phyloP scores from a whole-genome alignment of 2,329 filamentous ascomycete species.

The Penicillium verrucosum region DNA sequence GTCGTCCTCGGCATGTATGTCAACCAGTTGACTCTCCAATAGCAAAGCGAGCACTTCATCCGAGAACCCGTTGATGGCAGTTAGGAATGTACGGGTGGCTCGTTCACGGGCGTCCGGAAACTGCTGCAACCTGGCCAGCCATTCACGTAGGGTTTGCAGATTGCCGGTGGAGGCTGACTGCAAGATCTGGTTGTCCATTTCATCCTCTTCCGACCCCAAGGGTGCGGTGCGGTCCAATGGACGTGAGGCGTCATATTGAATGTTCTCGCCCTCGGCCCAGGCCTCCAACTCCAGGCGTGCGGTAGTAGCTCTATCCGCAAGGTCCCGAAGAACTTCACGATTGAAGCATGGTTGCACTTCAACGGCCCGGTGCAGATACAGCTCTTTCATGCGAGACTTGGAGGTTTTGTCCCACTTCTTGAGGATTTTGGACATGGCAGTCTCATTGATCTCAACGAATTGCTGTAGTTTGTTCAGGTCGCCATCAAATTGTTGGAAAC shows the following conservation, averaged over 20 bases:
- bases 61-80: constrained; percentile 81
- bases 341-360: constrained; percentile 99
- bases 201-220: constrained; percentile 75
- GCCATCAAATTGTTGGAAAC: constrained; percentile 94
- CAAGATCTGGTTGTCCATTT: constrained; percentile 82
- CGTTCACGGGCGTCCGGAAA: constrained; percentile 66
- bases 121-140: constrained; percentile 67
- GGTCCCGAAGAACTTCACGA: constrained; percentile 89
- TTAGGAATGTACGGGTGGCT: constrained; percentile 84
- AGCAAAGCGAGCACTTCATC: constrained; percentile 71
- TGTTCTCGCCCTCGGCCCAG: constrained; percentile 94
- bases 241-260: constrained; percentile 66
- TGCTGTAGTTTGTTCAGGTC: constrained; percentile 96
- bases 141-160: constrained; percentile 70
- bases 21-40: constrained; percentile 75
- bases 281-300: constrained; percentile 90
- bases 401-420: constrained; percentile 99
- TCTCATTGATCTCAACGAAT: constrained; percentile 97
- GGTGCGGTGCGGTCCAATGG: constrained; percentile 39
- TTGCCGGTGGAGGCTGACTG: constrained; percentile 82
- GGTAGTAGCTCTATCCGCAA: constrained; percentile 96
- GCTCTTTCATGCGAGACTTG: constrained; percentile 96
- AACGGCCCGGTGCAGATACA: constrained; percentile 91
- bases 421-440: constrained; percentile 94
- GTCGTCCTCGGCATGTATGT: constrained; percentile 91